phyloP scores from a whole-genome alignment of 2,329 filamentous ascomycete genomes.

The Ascochyta pisi region DNA sequence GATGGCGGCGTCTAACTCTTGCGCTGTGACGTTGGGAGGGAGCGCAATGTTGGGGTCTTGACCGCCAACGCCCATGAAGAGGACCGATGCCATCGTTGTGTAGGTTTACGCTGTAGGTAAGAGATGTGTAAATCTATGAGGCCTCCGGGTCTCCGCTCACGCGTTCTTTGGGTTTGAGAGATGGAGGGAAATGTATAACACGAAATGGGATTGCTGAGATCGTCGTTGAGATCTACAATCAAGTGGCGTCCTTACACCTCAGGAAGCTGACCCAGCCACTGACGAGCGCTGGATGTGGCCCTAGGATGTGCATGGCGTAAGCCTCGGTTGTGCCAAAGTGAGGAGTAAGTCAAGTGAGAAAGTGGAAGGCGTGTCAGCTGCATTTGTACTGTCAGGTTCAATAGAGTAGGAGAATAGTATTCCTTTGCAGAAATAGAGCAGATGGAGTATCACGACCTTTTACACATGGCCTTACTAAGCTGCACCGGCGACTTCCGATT shows the following conservation, averaged over 20 bases:
- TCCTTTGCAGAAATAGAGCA: neutral
- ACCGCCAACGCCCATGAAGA: neutral
- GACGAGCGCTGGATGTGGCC: neutral
- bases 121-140: too few relatives aligned
- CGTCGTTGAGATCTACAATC: too few relatives aligned
- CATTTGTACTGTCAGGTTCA: neutral
- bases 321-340: neutral
- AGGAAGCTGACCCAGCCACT: neutral
- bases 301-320: neutral
- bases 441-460: neutral
- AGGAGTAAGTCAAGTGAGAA: neutral
- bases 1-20: neutral
- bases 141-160: too few relatives aligned
- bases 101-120: too few relatives aligned
- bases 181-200: too few relatives aligned
- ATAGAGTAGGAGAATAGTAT: neutral
- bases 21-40: neutral
- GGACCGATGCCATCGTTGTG: neutral
- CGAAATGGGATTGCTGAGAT: too few relatives aligned
- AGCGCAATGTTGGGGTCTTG: neutral
- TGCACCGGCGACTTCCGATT: slow-evolving; percentile 15
- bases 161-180: too few relatives aligned
- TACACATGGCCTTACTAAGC: neutral
- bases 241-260: too few relatives aligned
- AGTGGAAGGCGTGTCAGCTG: neutral